Conservation (phyloP, 106 monocot genomes). For the Platanthera zijinensis region DNA sequence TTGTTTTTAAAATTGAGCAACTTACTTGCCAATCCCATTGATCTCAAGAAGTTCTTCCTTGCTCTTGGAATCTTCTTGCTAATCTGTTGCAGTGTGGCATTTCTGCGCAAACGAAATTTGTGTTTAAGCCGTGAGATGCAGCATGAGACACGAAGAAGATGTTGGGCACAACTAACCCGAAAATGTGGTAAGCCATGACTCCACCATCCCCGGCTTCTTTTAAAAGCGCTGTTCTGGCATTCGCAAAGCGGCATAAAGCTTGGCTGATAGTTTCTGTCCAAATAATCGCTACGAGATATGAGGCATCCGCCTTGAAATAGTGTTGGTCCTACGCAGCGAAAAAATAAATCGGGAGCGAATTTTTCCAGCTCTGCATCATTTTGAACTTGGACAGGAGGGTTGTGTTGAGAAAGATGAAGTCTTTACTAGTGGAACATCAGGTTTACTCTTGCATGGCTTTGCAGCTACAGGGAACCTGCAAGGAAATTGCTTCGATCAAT, state of each 20-base stretch:
- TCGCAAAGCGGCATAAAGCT: slow-evolving; percentile 50
- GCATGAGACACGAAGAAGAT: not conserved
- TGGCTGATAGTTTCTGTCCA: slow-evolving; percentile 46
- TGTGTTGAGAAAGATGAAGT: slow-evolving; percentile 28
- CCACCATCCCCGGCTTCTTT: slow-evolving; percentile 65
- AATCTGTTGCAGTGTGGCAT: slow-evolving; percentile 58
- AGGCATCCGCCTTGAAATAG: not conserved
- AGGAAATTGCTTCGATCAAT: slow-evolving; percentile 4
- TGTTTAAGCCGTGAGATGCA: not conserved
- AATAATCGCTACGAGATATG: not conserved
- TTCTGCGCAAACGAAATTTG: slow-evolving; percentile 24
- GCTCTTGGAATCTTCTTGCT: slow-evolving; percentile 67
- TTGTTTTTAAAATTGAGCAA: no score
- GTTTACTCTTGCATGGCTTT: slow-evolving; percentile 35
- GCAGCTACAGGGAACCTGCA: slow-evolving; percentile 63
- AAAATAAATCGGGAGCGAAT: not conserved
- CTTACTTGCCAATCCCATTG: slow-evolving; percentile 83
- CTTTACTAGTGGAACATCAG: slow-evolving; percentile 44
- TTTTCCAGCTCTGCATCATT: slow-evolving; percentile 50
- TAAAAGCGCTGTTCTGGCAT: slow-evolving; percentile 39
- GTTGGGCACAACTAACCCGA: slow-evolving; percentile 27
- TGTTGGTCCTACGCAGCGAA: not conserved
- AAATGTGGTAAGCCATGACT: slow-evolving; percentile 71
- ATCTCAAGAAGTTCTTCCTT: slow-evolving; percentile 90
- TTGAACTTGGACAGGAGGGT: slow-evolving; percentile 19